phyloP scores from a whole-genome alignment of 2,329 filamentous ascomycete genomes.

The Aaosphaeria arxii region DNA sequence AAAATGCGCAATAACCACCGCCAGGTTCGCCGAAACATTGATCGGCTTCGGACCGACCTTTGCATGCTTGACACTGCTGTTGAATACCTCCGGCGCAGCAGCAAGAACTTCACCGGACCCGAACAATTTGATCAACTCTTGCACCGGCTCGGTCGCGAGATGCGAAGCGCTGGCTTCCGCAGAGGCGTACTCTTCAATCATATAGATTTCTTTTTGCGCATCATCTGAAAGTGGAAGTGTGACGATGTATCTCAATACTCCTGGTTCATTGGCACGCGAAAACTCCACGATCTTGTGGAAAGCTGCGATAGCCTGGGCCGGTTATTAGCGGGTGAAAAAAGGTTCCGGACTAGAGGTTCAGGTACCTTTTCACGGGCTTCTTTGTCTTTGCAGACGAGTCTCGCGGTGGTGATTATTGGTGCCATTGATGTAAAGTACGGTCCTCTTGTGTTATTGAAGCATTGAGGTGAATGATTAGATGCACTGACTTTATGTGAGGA shows the following conservation, averaged over 20 bases:
- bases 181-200: slow-evolving; percentile 26
- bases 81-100: slow-evolving; percentile 17
- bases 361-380: slow-evolving; percentile 10
- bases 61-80: slow-evolving; percentile 4
- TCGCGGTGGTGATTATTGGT: slow-evolving; percentile 17
- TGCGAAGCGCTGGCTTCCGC: slow-evolving; percentile 18
- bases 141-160: slow-evolving; percentile 15
- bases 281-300: slow-evolving; percentile 24
- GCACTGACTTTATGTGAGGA: too few species aligned
- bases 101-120: slow-evolving; percentile 16
- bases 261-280: slow-evolving; percentile 16
- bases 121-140: slow-evolving; percentile 21
- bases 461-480: too few species aligned
- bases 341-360: neutral
- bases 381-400: slow-evolving; percentile 13
- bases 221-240: slow-evolving; percentile 16
- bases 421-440: slow-evolving; percentile 7
- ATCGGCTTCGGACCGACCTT: slow-evolving; percentile 3
- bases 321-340: neutral
- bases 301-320: slow-evolving; percentile 9
- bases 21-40: slow-evolving; percentile 5
- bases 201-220: slow-evolving; percentile 16
- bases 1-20: slow-evolving; percentile 14
- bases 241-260: slow-evolving; percentile 20
- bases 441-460: too few species aligned